Evolutionary conservation across 2,329 filamentous ascomycete species (phyloP), one percentile per base, ranked within the genome.

Genomic region (Aspergillus amoenus): DNA sequence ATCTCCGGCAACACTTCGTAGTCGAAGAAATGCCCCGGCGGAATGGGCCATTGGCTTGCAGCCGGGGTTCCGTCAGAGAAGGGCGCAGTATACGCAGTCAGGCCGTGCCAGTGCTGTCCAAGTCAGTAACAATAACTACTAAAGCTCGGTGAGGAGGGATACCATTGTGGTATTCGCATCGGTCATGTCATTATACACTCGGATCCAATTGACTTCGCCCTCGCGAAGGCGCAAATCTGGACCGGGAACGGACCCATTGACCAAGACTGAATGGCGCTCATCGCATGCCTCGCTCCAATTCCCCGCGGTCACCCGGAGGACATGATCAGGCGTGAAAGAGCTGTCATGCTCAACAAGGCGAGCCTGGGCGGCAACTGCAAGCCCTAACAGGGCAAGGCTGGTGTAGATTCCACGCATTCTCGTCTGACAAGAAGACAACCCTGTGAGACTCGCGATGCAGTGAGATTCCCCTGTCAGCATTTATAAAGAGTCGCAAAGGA

Each of bases 21-120:
- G 72, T 89, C 87, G 68, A 89, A 89, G 71, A 83, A 89, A 57
- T 83, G 78, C 1, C 76, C 70, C 0, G 84, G 79, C 0, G 83
- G 80, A 39, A 89, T 88, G 0, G 86, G 85, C 86, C 86, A 89
- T 63, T 89, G 86, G 17, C 80, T 80, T 2, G 82, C 84, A 30
- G 77, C 70, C 0, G 85, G 84, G 0, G 83, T 79, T 4, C 87
- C 86, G 61, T 89, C 87, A 1, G 85, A 84, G 70, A 87, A 89
- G 0, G 84, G 84, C 1, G 84, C 82, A 32, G 81, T 78, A 32
- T 80, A 74, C 67, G 84, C 82, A 15, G 79, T 81, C 8, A 89
- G 76, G 12, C 87, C 87, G 70, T 89, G 86, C 86, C 86, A 89
- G 66, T 89, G 86, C 82, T 87, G 51, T 41, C 9, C 27, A 2